Evolutionary conservation across 164 flowering plant species (phyloP), one percentile per base, ranked within the genome.

Genomic region (Litsea cubeba): DNA sequence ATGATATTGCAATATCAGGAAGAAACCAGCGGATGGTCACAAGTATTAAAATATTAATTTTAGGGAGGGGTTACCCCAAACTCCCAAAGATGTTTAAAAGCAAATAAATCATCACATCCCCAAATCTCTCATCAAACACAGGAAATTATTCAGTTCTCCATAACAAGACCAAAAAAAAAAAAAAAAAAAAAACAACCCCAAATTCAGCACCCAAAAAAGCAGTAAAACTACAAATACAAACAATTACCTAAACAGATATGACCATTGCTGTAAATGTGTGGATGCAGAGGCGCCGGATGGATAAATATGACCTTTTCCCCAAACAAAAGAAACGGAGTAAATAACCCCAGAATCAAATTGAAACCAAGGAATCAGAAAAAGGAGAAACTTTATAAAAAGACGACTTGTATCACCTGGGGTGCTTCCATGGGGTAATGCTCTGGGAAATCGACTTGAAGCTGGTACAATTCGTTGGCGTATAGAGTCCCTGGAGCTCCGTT

Each of bases 341-440:
- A 25, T 8, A 40, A 40, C 8, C 46, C 46, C 11, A 40, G 46
- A 40, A 8, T 40, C 46, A 40, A 63, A 24, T 63, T 3, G 30
- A 63, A 23, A 63, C 6, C 14, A 25, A 14, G 18, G 6, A 72
- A 63, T 24, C 50, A 32, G 58, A n/a, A 17, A 69, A 25, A 8
- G 7, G 7, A 50, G 24, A 62, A 62, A 67, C 8, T 3, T 20
- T n/a, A 63, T 22, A 12, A 63, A 63, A 63, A 15, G 1, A 18
- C 15, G 28, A 17, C 28, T 15, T 15, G 20, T 5, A 20, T 28
- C 49, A 90, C 98, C 94, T 93, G 98, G 10, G 98, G 98, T 7
- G 98, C 91, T 84, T 93, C 98, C 95, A 93, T 93, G 7, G 97
- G 98, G 79, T 93, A 93, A 84, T 93, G 91, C 82, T 90, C 98